Evolutionary conservation across 2,329 filamentous ascomycete species (phyloP), one percentile per base, ranked within the genome.

Genomic region (Fusarium tjaetaba): DNA sequence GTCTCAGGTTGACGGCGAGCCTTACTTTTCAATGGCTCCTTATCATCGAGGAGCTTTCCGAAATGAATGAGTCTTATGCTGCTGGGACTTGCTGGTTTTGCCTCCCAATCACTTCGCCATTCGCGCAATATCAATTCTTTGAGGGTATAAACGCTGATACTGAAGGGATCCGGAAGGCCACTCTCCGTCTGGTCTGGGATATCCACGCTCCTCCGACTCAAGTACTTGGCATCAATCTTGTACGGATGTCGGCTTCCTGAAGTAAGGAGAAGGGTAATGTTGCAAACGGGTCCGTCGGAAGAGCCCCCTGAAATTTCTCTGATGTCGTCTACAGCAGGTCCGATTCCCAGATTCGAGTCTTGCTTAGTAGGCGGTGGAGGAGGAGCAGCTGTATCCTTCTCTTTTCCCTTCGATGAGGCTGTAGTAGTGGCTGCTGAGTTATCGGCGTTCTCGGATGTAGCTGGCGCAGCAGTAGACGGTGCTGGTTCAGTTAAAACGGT

Each of bases 61-160:
- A 97, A 96, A 72, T 94, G 93, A 79, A 98, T 98, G 77, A 98
- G 84, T 57, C 96, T 88, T 85, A 98, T 98, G 70, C 92, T 94
- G 79, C 92, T 96, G 16, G 96, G 95, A 79, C 94, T 96, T 32
- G 93, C 90, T 4, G 96, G 96, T 79, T 93, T 92, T 22, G 91
- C 85, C 78, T 97, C 95, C 96, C 96, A 98, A 80, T 98, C 94
- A 77, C 91, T 92, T 76, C 94, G 88, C 96, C 96, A 98, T 81
- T 98, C 95, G 77, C 94, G 89, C 85, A 96, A 89, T 80, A 98
- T 97, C 79, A 98, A 85, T 84, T 98, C 95, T 83, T 98, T 98
- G 74, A 98, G 85, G 7, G 94, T 97, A 81, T 98, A 97, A 57
- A 97, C 92, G 75, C 94, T 97, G 83, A 98, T 94, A 80, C 92